A percentile compares a stretch with the other conserved stretches of the same genome.
Conservation (phyloP, 2,329 filamentous ascomycete species). For the Epichloe festucae region DNA sequence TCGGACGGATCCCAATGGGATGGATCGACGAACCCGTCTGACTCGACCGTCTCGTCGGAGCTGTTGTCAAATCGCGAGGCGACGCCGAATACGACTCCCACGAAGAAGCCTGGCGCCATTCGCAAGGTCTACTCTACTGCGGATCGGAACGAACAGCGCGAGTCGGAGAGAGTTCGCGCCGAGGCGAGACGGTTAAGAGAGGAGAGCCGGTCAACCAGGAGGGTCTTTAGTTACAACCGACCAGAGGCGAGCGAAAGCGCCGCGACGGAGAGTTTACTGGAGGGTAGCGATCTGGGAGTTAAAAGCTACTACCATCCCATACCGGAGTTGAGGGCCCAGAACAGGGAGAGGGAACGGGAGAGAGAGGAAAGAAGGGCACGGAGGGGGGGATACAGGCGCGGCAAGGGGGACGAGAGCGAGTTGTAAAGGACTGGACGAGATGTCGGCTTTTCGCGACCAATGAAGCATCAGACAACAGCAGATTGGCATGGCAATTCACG, state of each 20-base stretch:
- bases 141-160: constrained; percentile 38
- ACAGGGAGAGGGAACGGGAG: constrained; percentile 13
- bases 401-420: constrained; percentile 19
- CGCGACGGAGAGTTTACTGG: constrained; percentile 18
- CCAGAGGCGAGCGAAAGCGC: constrained; percentile 22
- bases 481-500: background rate
- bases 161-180: constrained; percentile 40
- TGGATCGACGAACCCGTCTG: constrained; percentile 54
- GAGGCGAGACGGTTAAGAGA: constrained; percentile 45
- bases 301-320: constrained; percentile 45
- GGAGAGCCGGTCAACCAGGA: constrained; percentile 31
- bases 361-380: constrained; percentile 23
- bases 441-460: background rate
- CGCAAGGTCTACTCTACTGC: constrained; percentile 50
- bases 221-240: constrained; percentile 43
- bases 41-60: constrained; percentile 46
- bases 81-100: constrained; percentile 42
- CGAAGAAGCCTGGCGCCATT: constrained; percentile 30
- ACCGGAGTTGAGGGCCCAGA: constrained; percentile 32
- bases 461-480: background rate
- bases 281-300: constrained; percentile 38
- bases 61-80: constrained; percentile 45
- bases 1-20: constrained; percentile 72
- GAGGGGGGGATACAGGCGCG: constrained; percentile 22
- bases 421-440: background rate